Base-by-base conservation (phyloP, 495 filamentous ascomycete species). In the Glarea lozoyensis region DNA sequence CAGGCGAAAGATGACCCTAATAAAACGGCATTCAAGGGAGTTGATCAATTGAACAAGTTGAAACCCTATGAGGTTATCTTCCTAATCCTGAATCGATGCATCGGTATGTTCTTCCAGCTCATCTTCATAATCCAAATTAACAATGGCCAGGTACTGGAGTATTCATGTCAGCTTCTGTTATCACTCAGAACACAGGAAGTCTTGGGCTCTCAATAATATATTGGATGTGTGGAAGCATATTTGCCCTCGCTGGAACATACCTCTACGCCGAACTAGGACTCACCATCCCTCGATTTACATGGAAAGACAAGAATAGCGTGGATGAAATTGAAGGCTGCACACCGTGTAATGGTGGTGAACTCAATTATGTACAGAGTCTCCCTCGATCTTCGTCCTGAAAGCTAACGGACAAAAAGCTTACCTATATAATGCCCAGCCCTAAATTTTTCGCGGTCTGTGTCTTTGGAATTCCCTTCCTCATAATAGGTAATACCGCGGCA, bases 351-450 rank as follows among this genome's bases (percentile, higher is more conserved):
- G 73, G 73, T 12, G 73, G 72, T 5, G 65, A 67, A 31, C 60
- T 71, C 37, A 73, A 77, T 49, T 77, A 74, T 50, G 64, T 73
- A 38, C 53, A 46, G n/a, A n/a, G n/a, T n/a, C n/a, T n/a, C n/a
- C n/a, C n/a, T n/a, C n/a, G n/a, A n/a, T n/a, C n/a, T n/a, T n/a
- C n/a, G n/a, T n/a, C n/a, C n/a, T n/a, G n/a, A n/a, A n/a, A n/a
- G n/a, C n/a, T n/a, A n/a, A n/a, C n/a, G n/a, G n/a, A n/a, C n/a
- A n/a, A n/a, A n/a, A n/a, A n/a, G n/a, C n/a, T n/a, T n/a, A n/a
- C n/a, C 24, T 46, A 46, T 18, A 30, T 39, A 17, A 16, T 46
- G 10, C 38, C 38, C 34, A 29, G 22, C n/a, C 33, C 43, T 7
- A 12, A 24, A 22, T 46, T 59, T 23, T 43, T 68, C 2, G 52